Conservation (phyloP, 768 basidiomycete genomes). For the Suillus bovinus region DNA sequence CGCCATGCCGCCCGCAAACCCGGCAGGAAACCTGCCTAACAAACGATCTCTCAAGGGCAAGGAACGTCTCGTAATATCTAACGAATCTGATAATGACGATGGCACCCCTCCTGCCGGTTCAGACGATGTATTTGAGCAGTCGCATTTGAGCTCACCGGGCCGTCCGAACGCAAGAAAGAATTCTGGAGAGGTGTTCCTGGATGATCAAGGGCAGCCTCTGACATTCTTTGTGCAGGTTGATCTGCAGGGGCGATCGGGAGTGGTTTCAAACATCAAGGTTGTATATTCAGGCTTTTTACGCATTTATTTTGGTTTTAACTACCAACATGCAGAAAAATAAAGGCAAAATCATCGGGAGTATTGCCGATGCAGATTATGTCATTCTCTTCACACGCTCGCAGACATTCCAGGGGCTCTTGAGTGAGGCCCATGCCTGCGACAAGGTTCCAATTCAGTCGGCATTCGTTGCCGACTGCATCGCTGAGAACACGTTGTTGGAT, state of each 20-base stretch:
- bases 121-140: constrained; percentile 10
- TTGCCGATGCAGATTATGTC: constrained; percentile 59
- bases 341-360: constrained; percentile 55
- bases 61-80: constrained; percentile 21
- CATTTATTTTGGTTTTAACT: not conserved
- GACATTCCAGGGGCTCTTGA: constrained; percentile 50
- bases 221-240: constrained; percentile 73
- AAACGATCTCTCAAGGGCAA: constrained; percentile 31
- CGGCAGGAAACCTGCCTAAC: constrained; percentile 17
- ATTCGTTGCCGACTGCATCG: constrained; percentile 56
- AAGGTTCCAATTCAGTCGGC: constrained; percentile 51
- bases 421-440: constrained; percentile 31
- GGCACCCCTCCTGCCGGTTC: constrained; percentile 17
- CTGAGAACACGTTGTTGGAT: constrained; percentile 44
- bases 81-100: constrained; percentile 16
- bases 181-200: constrained; percentile 43
- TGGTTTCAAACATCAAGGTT: constrained; percentile 65
- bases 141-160: not conserved
- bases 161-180: constrained; percentile 16
- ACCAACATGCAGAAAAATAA: constrained; percentile 55
- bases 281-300: constrained; percentile 12
- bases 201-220: constrained; percentile 42
- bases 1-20: constrained; percentile 15
- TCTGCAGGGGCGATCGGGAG: constrained; percentile 48
- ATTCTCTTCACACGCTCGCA: constrained; percentile 55